phyloP scores from a whole-genome alignment of 129 eudicot genomes.

The Gnaphalium uliginosum region DNA sequence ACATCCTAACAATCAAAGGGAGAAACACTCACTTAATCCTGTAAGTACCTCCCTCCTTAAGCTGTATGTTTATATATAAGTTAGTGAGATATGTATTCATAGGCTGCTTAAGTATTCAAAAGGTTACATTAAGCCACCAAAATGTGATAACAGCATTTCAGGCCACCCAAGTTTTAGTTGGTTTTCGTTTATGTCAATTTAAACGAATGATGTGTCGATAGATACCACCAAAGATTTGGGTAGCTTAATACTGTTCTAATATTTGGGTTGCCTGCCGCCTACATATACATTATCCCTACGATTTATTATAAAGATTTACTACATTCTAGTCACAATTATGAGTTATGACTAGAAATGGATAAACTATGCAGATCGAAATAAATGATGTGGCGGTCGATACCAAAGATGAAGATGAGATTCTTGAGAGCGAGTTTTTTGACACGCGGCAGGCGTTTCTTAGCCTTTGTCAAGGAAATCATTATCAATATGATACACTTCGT shows the following conservation, averaged over 20 bases:
- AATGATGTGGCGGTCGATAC: conserved; percentile 65
- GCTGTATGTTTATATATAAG: background rate
- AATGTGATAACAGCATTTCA: no score
- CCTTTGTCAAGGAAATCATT: conserved; percentile 95
- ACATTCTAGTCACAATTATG: conserved; percentile 9
- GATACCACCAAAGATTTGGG: no score
- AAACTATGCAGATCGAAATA: conserved; percentile 64
- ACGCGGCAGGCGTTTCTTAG: conserved; percentile 90
- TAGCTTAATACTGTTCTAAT: no score
- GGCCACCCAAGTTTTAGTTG: no score
- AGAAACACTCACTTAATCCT: conserved; percentile 57
- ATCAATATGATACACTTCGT: conserved; percentile 90
- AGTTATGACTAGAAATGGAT: conserved; percentile 15
- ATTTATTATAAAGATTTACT: background rate
- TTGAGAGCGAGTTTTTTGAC: conserved; percentile 91
- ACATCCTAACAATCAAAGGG: conserved; percentile 84
- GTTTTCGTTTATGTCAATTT: no score
- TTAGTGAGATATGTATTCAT: background rate
- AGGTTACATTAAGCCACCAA: no score
- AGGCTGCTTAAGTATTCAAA: no score
- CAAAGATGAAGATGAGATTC: conserved; percentile 81
- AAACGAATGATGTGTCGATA: no score
- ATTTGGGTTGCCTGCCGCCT: no score
- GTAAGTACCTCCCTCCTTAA: conserved; percentile 40
- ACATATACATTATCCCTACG: background rate